These are phyloP conservation scores for Cyclotella cryptica DNA, from an alignment of 108 stramenopile species.

Conservation along the genomic window DNA sequence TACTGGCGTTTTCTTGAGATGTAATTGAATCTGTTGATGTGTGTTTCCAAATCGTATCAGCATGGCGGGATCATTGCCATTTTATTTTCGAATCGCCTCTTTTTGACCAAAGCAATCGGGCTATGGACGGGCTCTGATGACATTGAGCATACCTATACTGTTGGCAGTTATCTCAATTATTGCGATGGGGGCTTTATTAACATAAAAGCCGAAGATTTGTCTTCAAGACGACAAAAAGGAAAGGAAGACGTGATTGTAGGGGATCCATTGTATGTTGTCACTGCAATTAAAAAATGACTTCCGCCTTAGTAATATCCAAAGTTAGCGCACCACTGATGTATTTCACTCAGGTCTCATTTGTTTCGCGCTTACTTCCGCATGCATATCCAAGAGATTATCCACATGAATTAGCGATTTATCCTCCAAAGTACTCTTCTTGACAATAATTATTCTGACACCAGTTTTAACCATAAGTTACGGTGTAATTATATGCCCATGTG, in stretches of 20 bases:
- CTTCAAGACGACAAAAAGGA: slow-evolving; percentile 63
- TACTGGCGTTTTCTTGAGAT: background rate
- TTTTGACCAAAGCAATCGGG: slow-evolving; percentile 85
- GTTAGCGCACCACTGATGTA: background rate
- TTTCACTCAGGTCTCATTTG: no score
- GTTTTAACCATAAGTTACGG: no score
- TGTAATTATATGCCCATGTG: no score
- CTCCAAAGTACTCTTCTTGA: no score
- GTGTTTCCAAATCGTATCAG: background rate
- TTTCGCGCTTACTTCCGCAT: no score
- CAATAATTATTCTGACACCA: no score
- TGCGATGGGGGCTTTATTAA: slow-evolving; percentile 51
- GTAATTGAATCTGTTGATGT: background rate
- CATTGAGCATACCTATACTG: slow-evolving; percentile 91
- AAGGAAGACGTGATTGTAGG: slow-evolving; percentile 66
- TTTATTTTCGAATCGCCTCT: slow-evolving; percentile 93
- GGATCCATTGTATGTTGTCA: slow-evolving; percentile 86
- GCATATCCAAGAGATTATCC: no score
- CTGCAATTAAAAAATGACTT: slow-evolving; percentile 62
- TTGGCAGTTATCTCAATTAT: slow-evolving; percentile 76
- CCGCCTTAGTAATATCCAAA: background rate
- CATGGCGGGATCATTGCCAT: slow-evolving; percentile 87
- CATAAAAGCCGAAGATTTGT: slow-evolving; percentile 84
- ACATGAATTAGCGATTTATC: no score
- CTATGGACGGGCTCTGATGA: slow-evolving; percentile 93